Evolutionary conservation across 768 basidiomycete species (phyloP).

Genomic region (Mycena epipterygia): DNA sequence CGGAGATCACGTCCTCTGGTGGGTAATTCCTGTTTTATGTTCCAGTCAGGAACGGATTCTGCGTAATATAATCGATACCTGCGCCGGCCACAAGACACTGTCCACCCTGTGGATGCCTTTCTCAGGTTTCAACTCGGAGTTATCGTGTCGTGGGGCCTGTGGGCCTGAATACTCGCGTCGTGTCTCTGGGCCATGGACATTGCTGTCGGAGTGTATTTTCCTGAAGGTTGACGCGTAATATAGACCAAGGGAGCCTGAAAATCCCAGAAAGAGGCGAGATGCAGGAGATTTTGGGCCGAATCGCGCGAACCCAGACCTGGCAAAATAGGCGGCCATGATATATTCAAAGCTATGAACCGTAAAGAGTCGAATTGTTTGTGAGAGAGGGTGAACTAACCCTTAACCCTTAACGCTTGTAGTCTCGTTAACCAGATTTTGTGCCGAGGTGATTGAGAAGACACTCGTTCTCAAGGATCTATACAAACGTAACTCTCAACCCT

Average conservation of each 20-base stretch:
- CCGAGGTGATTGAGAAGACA: no score
- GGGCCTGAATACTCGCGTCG: no score
- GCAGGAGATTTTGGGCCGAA: not conserved
- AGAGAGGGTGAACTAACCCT: no score
- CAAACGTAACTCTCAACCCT: no score
- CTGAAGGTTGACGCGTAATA: conserved; percentile 10
- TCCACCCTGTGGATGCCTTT: conserved; percentile 15
- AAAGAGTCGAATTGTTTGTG: no score
- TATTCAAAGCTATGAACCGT: no score
- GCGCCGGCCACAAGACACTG: conserved; percentile 17
- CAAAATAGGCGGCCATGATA: conserved; percentile 19
- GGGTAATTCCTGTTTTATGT: conserved; percentile 23
- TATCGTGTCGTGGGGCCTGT: not conserved
- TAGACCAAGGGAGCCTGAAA: conserved; percentile 18
- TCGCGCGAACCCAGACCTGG: conserved; percentile 17
- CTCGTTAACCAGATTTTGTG: no score
- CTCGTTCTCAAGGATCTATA: no score
- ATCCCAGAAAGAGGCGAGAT: conserved; percentile 10
- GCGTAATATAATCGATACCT: not conserved
- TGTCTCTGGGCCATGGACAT: no score
- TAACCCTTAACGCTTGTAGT: no score
- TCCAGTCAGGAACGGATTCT: not conserved
- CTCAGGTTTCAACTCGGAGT: not conserved
- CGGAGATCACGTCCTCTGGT: conserved; percentile 18
- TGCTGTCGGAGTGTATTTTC: conserved; percentile 15